Percentiles rank a stretch among this genome's conserved stretches.
Conservation (phyloP, 371 early-diverging fungal species). For the Mortierella sp. region DNA sequence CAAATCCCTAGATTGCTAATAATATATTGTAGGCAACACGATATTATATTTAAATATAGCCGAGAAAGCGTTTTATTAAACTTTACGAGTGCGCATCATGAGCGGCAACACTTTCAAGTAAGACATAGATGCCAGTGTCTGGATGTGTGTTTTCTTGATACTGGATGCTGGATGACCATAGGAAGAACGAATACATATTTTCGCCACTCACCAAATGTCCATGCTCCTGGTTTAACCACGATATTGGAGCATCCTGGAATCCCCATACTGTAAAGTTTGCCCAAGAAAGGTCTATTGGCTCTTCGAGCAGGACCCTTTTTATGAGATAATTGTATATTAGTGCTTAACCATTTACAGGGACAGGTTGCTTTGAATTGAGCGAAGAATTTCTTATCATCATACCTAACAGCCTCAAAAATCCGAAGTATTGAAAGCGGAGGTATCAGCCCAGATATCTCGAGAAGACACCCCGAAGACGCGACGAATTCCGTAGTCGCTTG, state of each 20-base stretch:
- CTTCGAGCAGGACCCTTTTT: neutral
- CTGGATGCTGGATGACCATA: conserved; percentile 43
- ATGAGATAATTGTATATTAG: neutral
- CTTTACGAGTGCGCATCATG: conserved; percentile 34
- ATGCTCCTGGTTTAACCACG: conserved; percentile 71
- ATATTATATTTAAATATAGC: neutral
- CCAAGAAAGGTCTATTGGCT: conserved; percentile 55
- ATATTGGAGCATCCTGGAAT: conserved; percentile 74
- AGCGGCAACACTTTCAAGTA: conserved; percentile 41
- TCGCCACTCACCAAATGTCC: conserved; percentile 70
- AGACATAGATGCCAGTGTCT: conserved; percentile 34
- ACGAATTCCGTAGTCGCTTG: conserved; percentile 17
- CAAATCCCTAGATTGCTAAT: conserved; percentile 33
- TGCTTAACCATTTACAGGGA: neutral
- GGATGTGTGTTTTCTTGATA: conserved; percentile 11
- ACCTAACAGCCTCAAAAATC: conserved; percentile 33
- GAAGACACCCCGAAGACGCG: conserved; percentile 21
- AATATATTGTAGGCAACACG: neutral
- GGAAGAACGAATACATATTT: conserved; percentile 67
- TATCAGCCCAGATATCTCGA: conserved; percentile 45
- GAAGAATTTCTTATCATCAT: neutral
- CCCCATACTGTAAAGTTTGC: conserved; percentile 72
- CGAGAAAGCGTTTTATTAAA: neutral
- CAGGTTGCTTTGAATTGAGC: neutral
- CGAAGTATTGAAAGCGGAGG: conserved; percentile 19